phyloP scores from a whole-genome alignment of 2,329 filamentous ascomycete genomes.

The Ambrosiella xylebori region DNA sequence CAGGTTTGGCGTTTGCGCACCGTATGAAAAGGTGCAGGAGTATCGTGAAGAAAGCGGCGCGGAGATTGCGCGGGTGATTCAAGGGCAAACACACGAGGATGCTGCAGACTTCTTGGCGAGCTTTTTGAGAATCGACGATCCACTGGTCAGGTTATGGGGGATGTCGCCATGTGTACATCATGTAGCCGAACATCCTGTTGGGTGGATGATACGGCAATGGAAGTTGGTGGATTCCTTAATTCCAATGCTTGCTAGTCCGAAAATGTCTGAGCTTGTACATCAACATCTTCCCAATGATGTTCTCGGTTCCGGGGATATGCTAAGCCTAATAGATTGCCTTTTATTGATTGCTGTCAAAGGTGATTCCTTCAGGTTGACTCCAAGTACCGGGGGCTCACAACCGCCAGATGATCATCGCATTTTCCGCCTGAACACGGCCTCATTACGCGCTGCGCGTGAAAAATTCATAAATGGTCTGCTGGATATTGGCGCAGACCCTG shows the following conservation, averaged over 20 bases:
- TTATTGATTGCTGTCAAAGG: background rate
- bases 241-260: background rate
- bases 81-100: background rate
- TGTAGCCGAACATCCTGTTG: background rate
- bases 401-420: background rate
- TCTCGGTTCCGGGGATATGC: background rate
- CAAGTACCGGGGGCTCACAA: background rate
- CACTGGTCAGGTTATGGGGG: background rate
- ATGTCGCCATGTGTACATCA: background rate
- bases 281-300: background rate
- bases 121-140: background rate
- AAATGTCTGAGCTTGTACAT: background rate
- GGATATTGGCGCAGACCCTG: background rate
- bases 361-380: background rate
- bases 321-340: background rate
- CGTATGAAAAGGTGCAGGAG: background rate
- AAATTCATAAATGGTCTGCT: background rate
- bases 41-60: background rate
- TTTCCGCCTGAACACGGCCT: background rate
- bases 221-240: background rate
- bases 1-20: background rate
- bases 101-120: background rate
- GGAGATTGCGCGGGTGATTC: background rate
- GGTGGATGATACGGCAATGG: background rate
- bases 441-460: conserved; percentile 1